Base-by-base conservation (phyloP, 192 early-diverging fungal genomes). In the Umbelopsis vinacea region DNA sequence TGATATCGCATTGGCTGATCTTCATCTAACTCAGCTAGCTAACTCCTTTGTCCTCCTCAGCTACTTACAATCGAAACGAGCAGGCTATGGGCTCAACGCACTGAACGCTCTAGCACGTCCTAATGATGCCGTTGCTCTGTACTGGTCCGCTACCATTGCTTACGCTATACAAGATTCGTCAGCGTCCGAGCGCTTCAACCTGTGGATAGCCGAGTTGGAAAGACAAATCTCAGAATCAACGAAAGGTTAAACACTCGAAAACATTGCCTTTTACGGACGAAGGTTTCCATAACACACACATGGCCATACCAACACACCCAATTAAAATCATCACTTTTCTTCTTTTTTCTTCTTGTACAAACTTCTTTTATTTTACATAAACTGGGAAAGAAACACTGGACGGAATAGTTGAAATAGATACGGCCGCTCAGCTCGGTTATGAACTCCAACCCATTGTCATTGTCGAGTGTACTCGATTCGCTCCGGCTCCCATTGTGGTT, bases 371-470 rank as follows among this genome's bases (percentile, higher is more conserved):
- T 19, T 19, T 63, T 50, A 21, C n/a, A 50, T n/a, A 17, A 50
- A 50, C 48, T 50, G 48, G 15, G 11, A 50, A 37, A 63, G 33
- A 14, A 37, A 63, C 57, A 37, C 57, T 63, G 57, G 57, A 22
- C 17, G 57, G 26, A 63, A 35, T 63, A 22, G 57, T 63, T 19
- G 57, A 63, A 63, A 63, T 63, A 63, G 57, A 63, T 63, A 63
- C 57, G 29, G 57, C 57, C 57, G 57, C 57, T 63, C 57, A 63
- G 57, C 5, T 63, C 57, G 57, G 57, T 29, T 37, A 63, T 63
- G 57, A 63, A 21, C 40, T 68, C 21, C 67, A 68, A 68, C 71
- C 71, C 45, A 46, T 72, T 40, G 29, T 72, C 45, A 55, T 72
- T n/a, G 71, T 72, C 19, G 45, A 53, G n/a, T 40, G 52, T 21